phyloP scores from a whole-genome alignment of 1,139 yeast genomes.

The Chernovozyma sophiae-reginae region DNA sequence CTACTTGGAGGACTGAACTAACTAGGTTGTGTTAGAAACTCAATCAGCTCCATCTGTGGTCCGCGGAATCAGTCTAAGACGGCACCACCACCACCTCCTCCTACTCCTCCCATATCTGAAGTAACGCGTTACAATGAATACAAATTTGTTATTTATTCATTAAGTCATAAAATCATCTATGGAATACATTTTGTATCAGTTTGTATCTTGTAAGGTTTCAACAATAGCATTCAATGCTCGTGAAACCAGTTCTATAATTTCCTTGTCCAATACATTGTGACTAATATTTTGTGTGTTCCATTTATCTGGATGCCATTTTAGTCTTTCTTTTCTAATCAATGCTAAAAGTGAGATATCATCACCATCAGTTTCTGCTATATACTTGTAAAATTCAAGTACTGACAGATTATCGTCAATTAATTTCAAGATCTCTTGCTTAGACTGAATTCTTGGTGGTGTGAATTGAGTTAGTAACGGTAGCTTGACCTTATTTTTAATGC shows the following conservation, averaged over 20 bases:
- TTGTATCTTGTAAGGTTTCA: slow-evolving; percentile 13
- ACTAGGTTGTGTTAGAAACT: too few relatives aligned
- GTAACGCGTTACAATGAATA: too few relatives aligned
- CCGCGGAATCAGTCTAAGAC: too few relatives aligned
- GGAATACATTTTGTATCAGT: background rate
- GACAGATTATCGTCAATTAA: slow-evolving; percentile 20
- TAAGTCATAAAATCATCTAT: background rate
- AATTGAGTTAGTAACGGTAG: slow-evolving; percentile 20
- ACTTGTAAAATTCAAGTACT: slow-evolving; percentile 24
- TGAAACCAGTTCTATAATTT: slow-evolving; percentile 27
- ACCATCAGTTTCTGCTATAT: slow-evolving; percentile 13
- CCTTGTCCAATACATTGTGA: slow-evolving; percentile 13
- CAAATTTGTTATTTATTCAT: background rate
- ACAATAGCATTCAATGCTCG: slow-evolving; percentile 28
- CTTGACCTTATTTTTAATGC: slow-evolving; percentile 13
- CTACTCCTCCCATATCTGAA: too few relatives aligned
- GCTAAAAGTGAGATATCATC: slow-evolving; percentile 12
- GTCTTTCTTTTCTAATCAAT: slow-evolving; percentile 46
- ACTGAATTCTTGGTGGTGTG: slow-evolving; percentile 4
- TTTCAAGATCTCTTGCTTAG: slow-evolving; percentile 15
- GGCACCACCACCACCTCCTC: too few relatives aligned
- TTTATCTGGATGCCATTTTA: slow-evolving; percentile 71
- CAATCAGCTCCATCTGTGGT: too few relatives aligned
- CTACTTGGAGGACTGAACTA: too few relatives aligned
- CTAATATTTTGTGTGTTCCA: slow-evolving; percentile 26